Evolutionary conservation across 306 rosid species (phyloP), one percentile per base, ranked within the genome.

Genomic region (Acacia acuminata): DNA sequence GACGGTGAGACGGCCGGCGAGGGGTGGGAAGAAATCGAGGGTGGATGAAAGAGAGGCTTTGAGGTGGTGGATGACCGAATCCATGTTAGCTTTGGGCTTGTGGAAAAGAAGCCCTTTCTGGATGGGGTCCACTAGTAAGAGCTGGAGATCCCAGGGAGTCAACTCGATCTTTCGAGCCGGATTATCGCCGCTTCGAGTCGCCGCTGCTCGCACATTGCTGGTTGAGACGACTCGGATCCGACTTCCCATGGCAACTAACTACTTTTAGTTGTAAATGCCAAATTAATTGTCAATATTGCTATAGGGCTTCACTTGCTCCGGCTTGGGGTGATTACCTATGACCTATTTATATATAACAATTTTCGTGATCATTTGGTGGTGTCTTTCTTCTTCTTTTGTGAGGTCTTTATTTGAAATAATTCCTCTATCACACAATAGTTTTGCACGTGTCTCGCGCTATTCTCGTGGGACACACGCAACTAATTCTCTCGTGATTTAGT

Each of bases 111-210:
- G 79, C 0, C 90, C 90, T 25, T 78, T 81, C 25, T 87, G 87
- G 48, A 68, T 75, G 36, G 51, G 51, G 22, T 76, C 82, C 27
- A 81, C 25, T 5, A 73, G 74, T 15, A 87, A 80, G 25, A 78
- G 38, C 43, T 75, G 82, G 36, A 87, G 90, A 25, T 84, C 87
- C 87, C 82, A 80, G 40, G 82, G 82, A 76, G 71, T 84, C 65
- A 80, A 42, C 60, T 76, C 75, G 8, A 79, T 45, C 27, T 73
- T 30, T 16, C 10, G 45, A 32, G 14, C 32, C 12, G 17, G 32
- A 7, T 27, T 10, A 3, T 50, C 25, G 16, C 63, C 17, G 24
- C 13, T 32, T 73, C 11, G 63, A 17, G 64, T 1, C 27, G 19
- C 65, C 32, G 27, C 65, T 19, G 45, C 27, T 50, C 51, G 27